Evolutionary conservation across 2,329 filamentous ascomycete species (phyloP).

Genomic region (Trichoderma gracile): DNA sequence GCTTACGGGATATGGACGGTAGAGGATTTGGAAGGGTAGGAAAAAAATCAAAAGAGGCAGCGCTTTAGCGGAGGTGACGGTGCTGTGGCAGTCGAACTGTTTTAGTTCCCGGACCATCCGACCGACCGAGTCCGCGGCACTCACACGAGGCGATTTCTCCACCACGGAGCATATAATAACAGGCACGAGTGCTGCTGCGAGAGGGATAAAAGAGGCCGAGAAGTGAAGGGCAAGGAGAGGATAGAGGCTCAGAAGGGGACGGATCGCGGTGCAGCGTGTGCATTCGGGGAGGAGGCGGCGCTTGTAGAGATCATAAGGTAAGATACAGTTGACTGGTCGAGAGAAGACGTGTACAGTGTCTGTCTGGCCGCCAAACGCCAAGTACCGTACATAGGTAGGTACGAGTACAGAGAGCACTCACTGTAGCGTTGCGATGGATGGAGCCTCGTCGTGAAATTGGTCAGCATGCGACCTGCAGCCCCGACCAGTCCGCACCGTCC

Average conservation of each 20-base stretch:
- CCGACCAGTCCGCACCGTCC: conserved; percentile 19
- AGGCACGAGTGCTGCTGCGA: not conserved
- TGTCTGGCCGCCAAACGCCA: not conserved
- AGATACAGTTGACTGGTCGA: no score
- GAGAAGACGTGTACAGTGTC: conserved; percentile 2
- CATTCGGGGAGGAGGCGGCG: conserved; percentile 19
- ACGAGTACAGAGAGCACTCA: no score
- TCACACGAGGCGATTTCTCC: conserved; percentile 8
- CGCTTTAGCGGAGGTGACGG: conserved; percentile 25
- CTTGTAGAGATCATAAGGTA: not conserved
- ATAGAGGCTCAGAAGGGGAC: not conserved
- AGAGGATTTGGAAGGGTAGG: not conserved
- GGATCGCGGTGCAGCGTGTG: conserved; percentile 14
- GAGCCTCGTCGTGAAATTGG: conserved; percentile 15
- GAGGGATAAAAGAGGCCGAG: not conserved
- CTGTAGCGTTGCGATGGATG: conserved; percentile 11
- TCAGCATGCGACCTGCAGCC: conserved; percentile 20
- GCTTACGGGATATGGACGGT: not conserved
- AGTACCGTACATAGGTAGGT: no score
- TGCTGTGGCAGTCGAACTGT: conserved; percentile 22
- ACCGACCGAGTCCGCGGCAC: conserved; percentile 24
- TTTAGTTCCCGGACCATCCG: conserved; percentile 30
- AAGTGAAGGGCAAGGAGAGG: not conserved
- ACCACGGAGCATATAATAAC: conserved; percentile 2
- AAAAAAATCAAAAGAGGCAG: conserved; percentile 4